Percentiles rank a stretch among this genome's conserved stretches.
These are phyloP conservation scores for Metarhizium robertsii DNA, from an alignment of 2,329 filamentous ascomycete genomes.

Conservation along the genomic window DNA sequence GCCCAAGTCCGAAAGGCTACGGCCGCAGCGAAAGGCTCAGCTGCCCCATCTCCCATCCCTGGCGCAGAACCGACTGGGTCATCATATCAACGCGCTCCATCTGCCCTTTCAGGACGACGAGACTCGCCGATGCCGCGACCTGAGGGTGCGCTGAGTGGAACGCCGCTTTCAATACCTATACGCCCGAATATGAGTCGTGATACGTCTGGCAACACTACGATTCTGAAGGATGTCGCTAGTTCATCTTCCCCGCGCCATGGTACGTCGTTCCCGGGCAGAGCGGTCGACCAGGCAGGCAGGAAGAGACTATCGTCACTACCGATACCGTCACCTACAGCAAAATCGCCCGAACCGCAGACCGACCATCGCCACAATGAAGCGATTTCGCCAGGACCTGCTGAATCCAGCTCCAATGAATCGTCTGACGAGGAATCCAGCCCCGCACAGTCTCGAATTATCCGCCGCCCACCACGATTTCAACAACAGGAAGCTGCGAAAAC, in stretches of 20 bases:
- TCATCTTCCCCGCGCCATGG: constrained; percentile 18
- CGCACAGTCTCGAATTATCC: constrained; percentile 50
- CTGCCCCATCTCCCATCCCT: constrained; percentile 47
- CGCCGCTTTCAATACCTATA: constrained; percentile 31
- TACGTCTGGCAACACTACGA: constrained; percentile 36
- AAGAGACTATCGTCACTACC: constrained; percentile 36
- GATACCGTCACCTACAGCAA: constrained; percentile 19
- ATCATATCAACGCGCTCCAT: constrained; percentile 34
- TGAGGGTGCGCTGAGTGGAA: constrained; percentile 34
- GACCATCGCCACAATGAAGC: constrained; percentile 13
- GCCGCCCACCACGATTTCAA: constrained; percentile 45
- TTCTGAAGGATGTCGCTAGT: constrained; percentile 26
- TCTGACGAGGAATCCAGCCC: constrained; percentile 42
- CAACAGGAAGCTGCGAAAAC: constrained; percentile 24
- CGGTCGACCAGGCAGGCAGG: constrained; percentile 21
- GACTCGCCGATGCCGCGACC: constrained; percentile 44
- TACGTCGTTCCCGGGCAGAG: constrained; percentile 12
- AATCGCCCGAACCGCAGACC: constrained; percentile 13
- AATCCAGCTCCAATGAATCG: constrained; percentile 29
- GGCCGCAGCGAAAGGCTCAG: constrained; percentile 45
- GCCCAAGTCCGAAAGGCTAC: constrained; percentile 78
- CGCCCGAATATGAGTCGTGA: constrained; percentile 38
- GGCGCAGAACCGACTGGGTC: constrained; percentile 33
- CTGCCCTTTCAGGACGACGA: constrained; percentile 46
- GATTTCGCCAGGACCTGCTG: constrained; percentile 26